Percentiles rank a stretch among this genome's conserved stretches.
These are phyloP conservation scores for Funneliformis caledonium DNA, from an alignment of 371 early-diverging fungal genomes.

Conservation along the genomic window DNA sequence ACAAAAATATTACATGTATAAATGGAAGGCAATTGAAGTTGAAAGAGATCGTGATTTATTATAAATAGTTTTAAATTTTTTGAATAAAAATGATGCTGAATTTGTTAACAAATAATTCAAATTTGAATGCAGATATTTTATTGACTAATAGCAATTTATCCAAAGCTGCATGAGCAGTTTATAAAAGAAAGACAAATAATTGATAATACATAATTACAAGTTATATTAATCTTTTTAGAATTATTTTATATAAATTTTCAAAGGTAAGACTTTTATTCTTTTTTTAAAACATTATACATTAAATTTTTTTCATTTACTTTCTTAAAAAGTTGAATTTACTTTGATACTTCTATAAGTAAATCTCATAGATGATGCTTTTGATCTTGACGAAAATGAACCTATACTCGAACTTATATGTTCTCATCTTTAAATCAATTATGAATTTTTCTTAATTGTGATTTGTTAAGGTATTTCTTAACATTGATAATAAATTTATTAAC, in stretches of 20 bases:
- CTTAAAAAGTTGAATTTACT: neutral
- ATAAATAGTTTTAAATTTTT: conserved; percentile 6
- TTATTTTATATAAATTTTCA: conserved; percentile 51
- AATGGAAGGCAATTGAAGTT: conserved; percentile 55
- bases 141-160: conserved; percentile 40
- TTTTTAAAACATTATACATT: neutral
- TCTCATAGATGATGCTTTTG: too few relatives aligned
- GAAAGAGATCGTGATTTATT: conserved; percentile 49
- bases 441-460: too few relatives aligned
- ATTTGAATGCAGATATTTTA: conserved; percentile 59
- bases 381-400: too few relatives aligned
- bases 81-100: conserved; percentile 43
- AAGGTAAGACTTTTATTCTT: neutral
- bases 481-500: too few relatives aligned
- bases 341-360: neutral
- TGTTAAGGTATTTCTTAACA: too few relatives aligned
- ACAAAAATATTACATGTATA: conserved; percentile 55
- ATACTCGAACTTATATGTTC: too few relatives aligned
- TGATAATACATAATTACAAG: conserved; percentile 63
- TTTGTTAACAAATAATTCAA: conserved; percentile 43
- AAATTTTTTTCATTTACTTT: neutral
- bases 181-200: conserved; percentile 54
- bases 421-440: too few relatives aligned
- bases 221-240: conserved; percentile 57
- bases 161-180: conserved; percentile 59